Evolutionary conservation across 192 early-diverging fungal species (phyloP).

Genomic region (Chytriomyces sp.): DNA sequence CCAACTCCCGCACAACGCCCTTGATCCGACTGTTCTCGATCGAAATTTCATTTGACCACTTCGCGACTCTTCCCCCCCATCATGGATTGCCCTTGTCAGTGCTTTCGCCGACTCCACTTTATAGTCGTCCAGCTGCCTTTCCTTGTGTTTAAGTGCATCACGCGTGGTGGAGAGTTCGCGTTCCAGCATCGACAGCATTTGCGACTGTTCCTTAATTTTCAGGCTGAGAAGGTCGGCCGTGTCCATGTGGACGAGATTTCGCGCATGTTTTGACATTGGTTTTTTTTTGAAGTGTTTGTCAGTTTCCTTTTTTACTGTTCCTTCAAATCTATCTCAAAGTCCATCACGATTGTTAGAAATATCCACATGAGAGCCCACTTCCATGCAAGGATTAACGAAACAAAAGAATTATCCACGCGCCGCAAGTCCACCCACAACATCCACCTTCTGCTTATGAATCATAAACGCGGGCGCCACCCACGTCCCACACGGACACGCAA

Average conservation of each 20-base stretch:
- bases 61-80: not conserved
- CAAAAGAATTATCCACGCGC: too few relatives aligned
- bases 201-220: slow-evolving; percentile 24
- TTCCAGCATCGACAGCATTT: slow-evolving; percentile 14
- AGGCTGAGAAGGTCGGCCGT: slow-evolving; percentile 17
- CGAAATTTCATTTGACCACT: not conserved
- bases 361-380: too few relatives aligned
- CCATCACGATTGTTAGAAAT: too few relatives aligned
- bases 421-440: slow-evolving; percentile 10
- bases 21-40: slow-evolving; percentile 2
- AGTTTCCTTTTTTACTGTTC: too few relatives aligned
- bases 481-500: slow-evolving; percentile 28
- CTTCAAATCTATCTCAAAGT: too few relatives aligned
- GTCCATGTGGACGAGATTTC: slow-evolving; percentile 21
- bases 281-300: too few relatives aligned
- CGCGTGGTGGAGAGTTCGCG: slow-evolving; percentile 14
- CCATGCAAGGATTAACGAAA: too few relatives aligned
- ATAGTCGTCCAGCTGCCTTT: slow-evolving; percentile 13
- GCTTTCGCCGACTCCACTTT: slow-evolving; percentile 19
- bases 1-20: slow-evolving; percentile 13
- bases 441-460: slow-evolving; percentile 33
- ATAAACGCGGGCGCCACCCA: slow-evolving; percentile 31
- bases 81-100: slow-evolving; percentile 9
- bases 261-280: not conserved
- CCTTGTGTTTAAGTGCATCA: not conserved